Percentiles rank a stretch among this genome's conserved stretches.
phyloP scores from a whole-genome alignment of 176 grass and related monocot species.

The Bolboschoenus planiculmis region DNA sequence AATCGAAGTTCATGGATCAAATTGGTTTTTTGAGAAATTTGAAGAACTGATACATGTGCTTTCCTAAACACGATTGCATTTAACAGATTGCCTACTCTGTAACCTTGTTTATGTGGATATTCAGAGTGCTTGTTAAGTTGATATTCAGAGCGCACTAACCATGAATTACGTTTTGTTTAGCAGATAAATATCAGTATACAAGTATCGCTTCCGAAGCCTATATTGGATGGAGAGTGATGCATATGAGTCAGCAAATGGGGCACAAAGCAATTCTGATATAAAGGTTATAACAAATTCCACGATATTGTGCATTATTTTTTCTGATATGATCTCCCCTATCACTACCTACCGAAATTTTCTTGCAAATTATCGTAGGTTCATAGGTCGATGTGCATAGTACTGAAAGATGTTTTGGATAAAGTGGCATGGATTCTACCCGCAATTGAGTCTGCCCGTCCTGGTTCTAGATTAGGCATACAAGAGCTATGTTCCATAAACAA shows the following conservation, averaged over 20 bases:
- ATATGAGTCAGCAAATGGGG: conserved; percentile 1
- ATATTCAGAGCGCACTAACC: neutral
- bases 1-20: neutral
- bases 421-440: conserved; percentile 65
- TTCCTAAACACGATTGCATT: neutral
- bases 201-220: neutral
- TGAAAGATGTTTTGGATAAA: conserved; percentile 74
- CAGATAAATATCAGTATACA: neutral
- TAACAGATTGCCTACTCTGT: neutral
- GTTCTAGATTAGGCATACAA: conserved; percentile 68
- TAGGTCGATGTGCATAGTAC: conserved; percentile 46
- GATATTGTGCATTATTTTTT: neutral
- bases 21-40: neutral
- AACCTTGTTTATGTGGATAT: neutral
- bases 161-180: neutral
- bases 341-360: neutral
- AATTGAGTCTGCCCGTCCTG: conserved; percentile 82
- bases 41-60: neutral
- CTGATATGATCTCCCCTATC: neutral
- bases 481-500: conserved; percentile 81
- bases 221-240: neutral
- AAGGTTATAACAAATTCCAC: conserved; percentile 3
- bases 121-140: too few species aligned
- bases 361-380: conserved; percentile 50
- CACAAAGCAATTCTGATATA: neutral